These are phyloP conservation scores for Talaromyces marneffei DNA, from an alignment of 2,329 filamentous ascomycete species.

Conservation along the genomic window DNA sequence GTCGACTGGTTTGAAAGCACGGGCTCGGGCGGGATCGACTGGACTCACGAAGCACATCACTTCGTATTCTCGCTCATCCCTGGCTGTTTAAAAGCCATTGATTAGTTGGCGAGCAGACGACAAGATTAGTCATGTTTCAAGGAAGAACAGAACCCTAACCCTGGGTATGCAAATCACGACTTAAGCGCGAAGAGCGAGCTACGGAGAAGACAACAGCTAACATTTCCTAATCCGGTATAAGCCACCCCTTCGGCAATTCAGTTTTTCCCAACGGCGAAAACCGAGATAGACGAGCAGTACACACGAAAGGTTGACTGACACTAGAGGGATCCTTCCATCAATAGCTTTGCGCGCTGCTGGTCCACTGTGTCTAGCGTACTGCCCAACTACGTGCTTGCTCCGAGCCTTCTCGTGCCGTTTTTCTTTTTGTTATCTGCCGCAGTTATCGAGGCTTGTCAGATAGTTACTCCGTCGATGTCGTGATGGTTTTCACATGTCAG, in stretches of 20 bases:
- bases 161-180: background rate
- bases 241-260: background rate
- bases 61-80: background rate
- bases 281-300: background rate
- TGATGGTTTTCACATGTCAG: conserved; percentile 1
- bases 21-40: background rate
- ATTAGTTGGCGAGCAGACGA: background rate
- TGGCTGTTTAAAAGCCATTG: too few species aligned
- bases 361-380: background rate
- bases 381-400: background rate
- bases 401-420: background rate
- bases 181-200: background rate
- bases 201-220: background rate
- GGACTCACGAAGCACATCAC: background rate
- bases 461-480: too few species aligned
- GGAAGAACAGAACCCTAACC: background rate
- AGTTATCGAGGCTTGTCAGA: background rate
- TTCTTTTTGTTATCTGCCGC: background rate
- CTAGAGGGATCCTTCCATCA: conserved; percentile 2
- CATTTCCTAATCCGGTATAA: background rate
- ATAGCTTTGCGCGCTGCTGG: background rate
- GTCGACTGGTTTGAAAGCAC: background rate
- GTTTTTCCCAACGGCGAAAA: background rate
- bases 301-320: too few species aligned
- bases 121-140: background rate